phyloP scores from a whole-genome alignment of 345 rosid species.

The Cochlearia excelsa region DNA sequence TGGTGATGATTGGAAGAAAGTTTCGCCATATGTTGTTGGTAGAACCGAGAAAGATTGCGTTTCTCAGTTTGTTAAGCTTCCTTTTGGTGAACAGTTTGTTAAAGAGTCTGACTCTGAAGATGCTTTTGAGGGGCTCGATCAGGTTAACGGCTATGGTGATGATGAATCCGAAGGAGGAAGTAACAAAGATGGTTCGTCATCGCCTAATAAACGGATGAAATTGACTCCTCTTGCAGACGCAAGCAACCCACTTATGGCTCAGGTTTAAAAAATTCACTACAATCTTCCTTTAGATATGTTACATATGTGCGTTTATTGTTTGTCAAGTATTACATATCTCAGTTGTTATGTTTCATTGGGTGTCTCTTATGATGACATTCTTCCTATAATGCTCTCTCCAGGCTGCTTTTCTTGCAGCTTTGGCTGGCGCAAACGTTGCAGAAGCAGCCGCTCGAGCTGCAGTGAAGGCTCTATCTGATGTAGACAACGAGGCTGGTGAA shows the following conservation, averaged over 20 bases:
- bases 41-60: conserved; percentile 86
- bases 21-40: conserved; percentile 74
- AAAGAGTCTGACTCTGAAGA: conserved; percentile 47
- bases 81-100: conserved; percentile 69
- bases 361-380: conserved; percentile 3
- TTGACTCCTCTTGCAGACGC: conserved; percentile 90
- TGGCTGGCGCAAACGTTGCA: conserved; percentile 77
- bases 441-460: conserved; percentile 88
- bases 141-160: conserved; percentile 34
- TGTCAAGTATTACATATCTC: background rate
- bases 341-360: conserved; percentile 2
- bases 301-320: background rate
- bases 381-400: conserved; percentile 32
- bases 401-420: conserved; percentile 90
- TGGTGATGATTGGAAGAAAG: conserved; percentile 91
- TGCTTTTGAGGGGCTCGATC: conserved; percentile 34
- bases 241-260: conserved; percentile 98
- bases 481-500: conserved; percentile 39
- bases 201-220: conserved; percentile 53
- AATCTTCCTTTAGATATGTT: background rate
- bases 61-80: conserved; percentile 76
- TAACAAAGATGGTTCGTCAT: conserved; percentile 21
- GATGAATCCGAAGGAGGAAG: conserved; percentile 41
- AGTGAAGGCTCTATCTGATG: conserved; percentile 47
- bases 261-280: conserved; percentile 44